A percentile compares a stretch with the other conserved stretches of the same genome.
These are phyloP conservation scores for Zygosaccharomyces sapae DNA, from an alignment of 1,139 yeast genomes.

Conservation along the genomic window DNA sequence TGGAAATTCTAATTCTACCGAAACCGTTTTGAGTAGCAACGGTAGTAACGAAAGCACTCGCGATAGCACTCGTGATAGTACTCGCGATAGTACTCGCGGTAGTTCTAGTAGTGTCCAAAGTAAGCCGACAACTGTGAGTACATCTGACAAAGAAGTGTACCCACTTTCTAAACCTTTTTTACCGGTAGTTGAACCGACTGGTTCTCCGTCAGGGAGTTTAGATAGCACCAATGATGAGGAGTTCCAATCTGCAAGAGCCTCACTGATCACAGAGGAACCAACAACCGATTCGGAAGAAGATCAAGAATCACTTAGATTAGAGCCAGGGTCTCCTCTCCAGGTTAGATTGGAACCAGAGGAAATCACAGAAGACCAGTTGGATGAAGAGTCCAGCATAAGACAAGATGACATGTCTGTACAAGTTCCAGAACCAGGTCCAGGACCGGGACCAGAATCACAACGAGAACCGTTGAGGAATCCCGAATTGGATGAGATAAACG, in stretches of 20 bases:
- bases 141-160: background rate
- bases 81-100: background rate
- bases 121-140: conserved; percentile 4
- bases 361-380: background rate
- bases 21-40: conserved; percentile 2
- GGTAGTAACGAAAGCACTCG: background rate
- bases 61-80: too few species aligned
- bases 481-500: background rate
- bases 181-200: background rate
- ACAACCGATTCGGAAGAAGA: too few species aligned
- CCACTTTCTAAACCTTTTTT: background rate
- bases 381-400: too few species aligned
- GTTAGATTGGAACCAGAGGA: background rate
- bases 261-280: background rate
- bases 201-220: background rate
- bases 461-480: background rate
- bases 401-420: too few species aligned
- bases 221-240: background rate
- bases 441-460: background rate
- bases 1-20: conserved; percentile 2
- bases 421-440: background rate
- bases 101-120: conserved; percentile 3
- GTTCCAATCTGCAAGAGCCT: background rate
- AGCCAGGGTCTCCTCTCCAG: background rate
- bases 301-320: background rate